phyloP scores from a whole-genome alignment of 2,329 filamentous ascomycete species.

The Lasiodiplodia gonubiensis region DNA sequence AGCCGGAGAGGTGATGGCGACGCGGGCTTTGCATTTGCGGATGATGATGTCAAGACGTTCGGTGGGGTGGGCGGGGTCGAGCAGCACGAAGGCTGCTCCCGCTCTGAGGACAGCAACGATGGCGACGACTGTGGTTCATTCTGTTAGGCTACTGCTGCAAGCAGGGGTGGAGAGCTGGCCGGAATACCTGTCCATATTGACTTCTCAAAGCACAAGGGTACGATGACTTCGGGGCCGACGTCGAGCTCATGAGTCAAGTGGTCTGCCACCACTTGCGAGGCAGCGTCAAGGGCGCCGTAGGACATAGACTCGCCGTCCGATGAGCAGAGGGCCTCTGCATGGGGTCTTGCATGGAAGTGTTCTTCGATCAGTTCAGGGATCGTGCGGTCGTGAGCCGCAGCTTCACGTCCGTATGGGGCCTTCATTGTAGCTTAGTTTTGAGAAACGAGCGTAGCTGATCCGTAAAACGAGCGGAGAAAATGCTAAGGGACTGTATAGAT shows the following conservation, averaged over 20 bases:
- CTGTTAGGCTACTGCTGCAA: neutral
- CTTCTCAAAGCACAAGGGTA: slow-evolving; percentile 80
- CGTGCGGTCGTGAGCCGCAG: slow-evolving; percentile 33
- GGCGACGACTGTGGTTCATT: slow-evolving; percentile 64
- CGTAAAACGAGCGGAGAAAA: neutral
- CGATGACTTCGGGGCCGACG: slow-evolving; percentile 60
- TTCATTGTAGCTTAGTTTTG: neutral
- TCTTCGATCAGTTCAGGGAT: slow-evolving; percentile 5
- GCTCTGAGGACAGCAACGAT: slow-evolving; percentile 77
- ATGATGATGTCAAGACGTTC: slow-evolving; percentile 67
- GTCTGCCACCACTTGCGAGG: slow-evolving; percentile 67
- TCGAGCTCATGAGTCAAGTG: slow-evolving; percentile 54
- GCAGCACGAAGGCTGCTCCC: slow-evolving; percentile 77
- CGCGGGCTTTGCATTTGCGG: slow-evolving; percentile 56
- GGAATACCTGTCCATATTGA: slow-evolving; percentile 55
- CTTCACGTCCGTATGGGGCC: neutral
- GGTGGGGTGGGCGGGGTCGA: slow-evolving; percentile 60
- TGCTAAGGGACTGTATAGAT: neutral
- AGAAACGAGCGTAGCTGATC: neutral
- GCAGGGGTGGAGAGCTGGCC: neutral
- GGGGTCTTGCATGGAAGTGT: slow-evolving; percentile 32
- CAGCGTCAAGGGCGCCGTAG: slow-evolving; percentile 63
- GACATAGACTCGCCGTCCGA: slow-evolving; percentile 61
- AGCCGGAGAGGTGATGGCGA: neutral
- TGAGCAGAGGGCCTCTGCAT: slow-evolving; percentile 23